A percentile compares a stretch with the other conserved stretches of the same genome.
Conservation (phyloP, 78 protist genomes). For the Guillardia theta region DNA sequence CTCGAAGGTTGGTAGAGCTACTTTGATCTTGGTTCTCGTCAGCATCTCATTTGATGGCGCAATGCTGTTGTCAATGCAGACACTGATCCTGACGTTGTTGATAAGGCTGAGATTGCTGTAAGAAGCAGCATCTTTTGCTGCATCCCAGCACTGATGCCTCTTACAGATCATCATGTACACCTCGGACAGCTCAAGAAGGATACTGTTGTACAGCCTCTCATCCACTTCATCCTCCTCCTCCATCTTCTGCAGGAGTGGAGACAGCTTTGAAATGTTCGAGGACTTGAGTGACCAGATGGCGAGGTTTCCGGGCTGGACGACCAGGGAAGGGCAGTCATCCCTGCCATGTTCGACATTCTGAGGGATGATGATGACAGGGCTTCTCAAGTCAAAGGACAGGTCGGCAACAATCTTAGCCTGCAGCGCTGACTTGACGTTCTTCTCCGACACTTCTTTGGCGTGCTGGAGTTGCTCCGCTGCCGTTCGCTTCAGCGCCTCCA, state of each 20-base stretch:
- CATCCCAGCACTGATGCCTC: not conserved
- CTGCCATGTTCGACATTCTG: not conserved
- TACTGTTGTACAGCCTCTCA: not conserved
- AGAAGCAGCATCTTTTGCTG: not conserved
- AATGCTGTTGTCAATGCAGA: constrained; percentile 5
- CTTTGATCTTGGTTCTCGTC: too few relatives aligned
- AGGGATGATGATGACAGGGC: not conserved
- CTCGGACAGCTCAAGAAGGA: not conserved
- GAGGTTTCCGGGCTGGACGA: not conserved
- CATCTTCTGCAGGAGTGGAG: not conserved
- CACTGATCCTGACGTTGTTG: not conserved
- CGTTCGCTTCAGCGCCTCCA: not conserved
- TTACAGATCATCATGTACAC: not conserved
- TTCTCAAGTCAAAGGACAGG: not conserved
- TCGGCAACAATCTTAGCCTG: not conserved
- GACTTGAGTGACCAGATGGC: not conserved
- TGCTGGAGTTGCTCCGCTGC: not conserved
- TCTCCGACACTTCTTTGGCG: not conserved
- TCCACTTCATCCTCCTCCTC: not conserved
- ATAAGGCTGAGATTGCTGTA: not conserved
- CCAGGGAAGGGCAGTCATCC: not conserved
- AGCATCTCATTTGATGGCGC: not conserved
- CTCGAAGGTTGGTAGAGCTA: too few relatives aligned
- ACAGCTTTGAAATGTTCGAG: not conserved
- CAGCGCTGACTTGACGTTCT: not conserved